Conservation (phyloP, 176 grass and related monocot genomes). For the Zizania latifolia region DNA sequence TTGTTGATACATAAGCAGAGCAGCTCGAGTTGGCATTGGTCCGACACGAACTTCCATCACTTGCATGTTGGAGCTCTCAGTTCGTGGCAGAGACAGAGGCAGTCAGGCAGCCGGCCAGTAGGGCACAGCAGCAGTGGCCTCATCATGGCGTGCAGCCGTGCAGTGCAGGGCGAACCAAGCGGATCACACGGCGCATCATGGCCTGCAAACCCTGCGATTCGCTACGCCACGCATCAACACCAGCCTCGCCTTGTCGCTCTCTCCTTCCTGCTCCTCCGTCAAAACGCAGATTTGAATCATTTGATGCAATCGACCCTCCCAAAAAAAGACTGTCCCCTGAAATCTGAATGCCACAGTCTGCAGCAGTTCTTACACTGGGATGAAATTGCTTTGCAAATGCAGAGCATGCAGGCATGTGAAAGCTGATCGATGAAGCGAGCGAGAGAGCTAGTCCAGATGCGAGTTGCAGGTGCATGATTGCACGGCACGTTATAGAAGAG, state of each 20-base stretch:
- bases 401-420: not conserved
- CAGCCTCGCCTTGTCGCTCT: not conserved
- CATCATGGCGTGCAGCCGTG: conserved; percentile 26
- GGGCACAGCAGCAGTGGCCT: not conserved
- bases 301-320: too few relatives aligned
- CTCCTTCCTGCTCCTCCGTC: too few relatives aligned
- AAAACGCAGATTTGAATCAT: too few relatives aligned
- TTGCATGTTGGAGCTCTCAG: not conserved
- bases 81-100: not conserved
- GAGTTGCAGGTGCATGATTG: not conserved
- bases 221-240: not conserved
- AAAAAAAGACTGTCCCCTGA: too few relatives aligned
- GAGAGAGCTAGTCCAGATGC: not conserved
- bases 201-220: not conserved
- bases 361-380: too few relatives aligned
- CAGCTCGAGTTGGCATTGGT: not conserved
- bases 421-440: not conserved
- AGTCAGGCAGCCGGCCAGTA: not conserved
- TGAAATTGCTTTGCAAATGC: too few relatives aligned
- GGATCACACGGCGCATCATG: conserved; percentile 43
- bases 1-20: not conserved
- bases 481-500: conserved; percentile 15
- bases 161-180: conserved; percentile 4
- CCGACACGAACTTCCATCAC: not conserved
- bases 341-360: too few relatives aligned